These are phyloP conservation scores for Aquanectria penicillioides DNA, from an alignment of 2,329 filamentous ascomycete genomes.

Conservation along the genomic window DNA sequence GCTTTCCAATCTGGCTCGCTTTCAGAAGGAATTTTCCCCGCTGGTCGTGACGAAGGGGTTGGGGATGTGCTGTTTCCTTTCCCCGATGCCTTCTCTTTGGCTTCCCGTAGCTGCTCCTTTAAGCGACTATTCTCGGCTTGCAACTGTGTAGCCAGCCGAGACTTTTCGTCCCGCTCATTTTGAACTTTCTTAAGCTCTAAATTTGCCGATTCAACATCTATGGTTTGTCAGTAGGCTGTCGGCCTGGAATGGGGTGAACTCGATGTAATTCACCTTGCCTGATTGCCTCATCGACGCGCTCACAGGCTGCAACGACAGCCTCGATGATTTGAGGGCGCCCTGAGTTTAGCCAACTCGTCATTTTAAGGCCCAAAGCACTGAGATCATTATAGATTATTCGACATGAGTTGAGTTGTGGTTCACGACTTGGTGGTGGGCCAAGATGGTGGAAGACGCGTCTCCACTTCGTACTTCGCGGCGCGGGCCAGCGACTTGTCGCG, in stretches of 20 bases:
- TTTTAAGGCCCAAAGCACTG: conserved; percentile 28
- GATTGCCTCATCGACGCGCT: conserved; percentile 52
- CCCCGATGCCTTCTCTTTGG: conserved; percentile 7
- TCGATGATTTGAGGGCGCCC: conserved; percentile 53
- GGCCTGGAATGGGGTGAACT: conserved; percentile 10
- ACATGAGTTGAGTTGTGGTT: neutral
- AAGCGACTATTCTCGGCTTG: conserved; percentile 33
- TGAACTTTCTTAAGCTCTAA: conserved; percentile 43
- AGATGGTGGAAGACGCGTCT: conserved; percentile 29
- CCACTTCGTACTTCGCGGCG: conserved; percentile 37
- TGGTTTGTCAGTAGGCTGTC: conserved; percentile 24
- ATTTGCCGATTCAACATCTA: conserved; percentile 55
- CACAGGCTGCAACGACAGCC: conserved; percentile 52
- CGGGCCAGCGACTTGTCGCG: conserved; percentile 19
- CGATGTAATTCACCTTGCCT: conserved; percentile 43
- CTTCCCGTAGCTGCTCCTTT: conserved; percentile 26
- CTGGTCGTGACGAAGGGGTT: neutral
- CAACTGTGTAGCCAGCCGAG: conserved; percentile 18
- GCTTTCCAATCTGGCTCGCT: conserved; percentile 38
- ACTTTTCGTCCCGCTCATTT: conserved; percentile 31
- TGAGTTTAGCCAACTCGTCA: conserved; percentile 53
- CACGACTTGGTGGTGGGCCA: conserved; percentile 7
- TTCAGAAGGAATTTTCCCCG: neutral
- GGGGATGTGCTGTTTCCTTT: neutral
- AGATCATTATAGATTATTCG: neutral